Evolutionary conservation across 2,329 filamentous ascomycete species (phyloP), one percentile per base, ranked within the genome.

Genomic region (Leptographium lundbergii): DNA sequence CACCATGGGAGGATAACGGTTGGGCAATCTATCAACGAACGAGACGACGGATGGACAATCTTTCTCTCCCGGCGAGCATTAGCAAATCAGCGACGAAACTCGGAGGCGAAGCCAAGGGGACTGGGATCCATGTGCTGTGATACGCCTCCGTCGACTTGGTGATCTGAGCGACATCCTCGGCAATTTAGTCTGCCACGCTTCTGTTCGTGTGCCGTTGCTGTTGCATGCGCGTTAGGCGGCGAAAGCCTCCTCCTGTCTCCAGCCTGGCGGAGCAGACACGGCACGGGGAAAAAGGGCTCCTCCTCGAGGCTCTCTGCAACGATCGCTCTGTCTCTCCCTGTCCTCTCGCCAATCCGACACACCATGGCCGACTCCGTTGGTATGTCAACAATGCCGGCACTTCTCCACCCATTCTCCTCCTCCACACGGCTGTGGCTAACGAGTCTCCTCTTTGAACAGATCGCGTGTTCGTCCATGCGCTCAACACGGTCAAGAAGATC

Each of bases 401-500:
- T n/a, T 55, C 24, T 11, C 32, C 29, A 29, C 32, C 29, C 14
- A 4, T 29, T 19, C 17, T 24, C 11, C n/a, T 24, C 5, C 6
- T 36, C 17, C 17, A 19, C 14, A 14, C 50, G 27, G 7, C 27
- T 13, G 51, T n/a, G 22, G 19, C 51, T 54, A 54, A 54, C 32
- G n/a, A 24, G 17, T 45, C 19, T 39, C 22, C 19, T 14, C 36
- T 17, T 57, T 42, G 50, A 39, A 51, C 67, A 97, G 94, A 99
- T 77, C 88, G 94, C 74, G 94, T 99, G 70, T 99, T 99, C 73
- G 92, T 95, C 72, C 92, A 99, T 82, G 94, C 94, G 65, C 87
- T 99, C 73, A 96, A 96, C 75, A 97, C 94, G 27, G 92, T 99
- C 68, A 96, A 96, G 74, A 95, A 95, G 74, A 95, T 99, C 66